Evolutionary conservation across 2,329 filamentous ascomycete species (phyloP).

Genomic region (Pseudogymnoascus sp.): DNA sequence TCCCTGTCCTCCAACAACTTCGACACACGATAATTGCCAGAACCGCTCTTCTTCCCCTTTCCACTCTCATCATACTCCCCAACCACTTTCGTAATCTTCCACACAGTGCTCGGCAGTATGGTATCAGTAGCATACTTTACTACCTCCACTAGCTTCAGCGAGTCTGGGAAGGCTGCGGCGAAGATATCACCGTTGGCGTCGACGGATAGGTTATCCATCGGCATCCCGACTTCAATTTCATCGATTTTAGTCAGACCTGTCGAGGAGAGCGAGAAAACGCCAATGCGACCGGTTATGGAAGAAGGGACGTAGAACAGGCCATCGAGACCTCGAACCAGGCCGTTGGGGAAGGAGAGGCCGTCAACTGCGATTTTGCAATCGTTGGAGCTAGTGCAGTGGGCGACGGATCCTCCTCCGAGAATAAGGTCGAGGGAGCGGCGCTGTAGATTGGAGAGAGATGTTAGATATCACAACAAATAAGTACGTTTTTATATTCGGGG

Average conservation of each 20-base stretch:
- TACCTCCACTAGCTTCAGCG: conserved; percentile 17
- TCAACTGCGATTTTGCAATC: conserved; percentile 25
- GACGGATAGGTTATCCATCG: conserved; percentile 33
- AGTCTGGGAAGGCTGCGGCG: conserved; percentile 29
- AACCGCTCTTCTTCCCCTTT: conserved; percentile 2
- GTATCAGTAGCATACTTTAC: conserved; percentile 23
- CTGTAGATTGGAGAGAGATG: conserved; percentile 15
- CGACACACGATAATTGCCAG: conserved; percentile 21
- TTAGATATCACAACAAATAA: background rate
- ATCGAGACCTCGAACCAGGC: conserved; percentile 27
- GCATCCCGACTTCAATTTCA: conserved; percentile 25
- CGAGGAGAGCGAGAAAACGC: conserved; percentile 21
- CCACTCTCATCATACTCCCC: conserved; percentile 10
- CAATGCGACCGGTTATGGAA: conserved; percentile 22
- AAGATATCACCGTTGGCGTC: conserved; percentile 32
- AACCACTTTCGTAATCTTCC: conserved; percentile 22
- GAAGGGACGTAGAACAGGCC: conserved; percentile 32
- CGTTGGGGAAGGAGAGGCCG: conserved; percentile 29
- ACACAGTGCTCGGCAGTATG: conserved; percentile 21
- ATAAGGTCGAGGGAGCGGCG: conserved; percentile 24
- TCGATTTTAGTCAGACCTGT: conserved; percentile 21
- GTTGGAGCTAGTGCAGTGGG: conserved; percentile 24
- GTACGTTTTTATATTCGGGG: too few relatives aligned
- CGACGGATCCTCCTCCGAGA: conserved; percentile 27
- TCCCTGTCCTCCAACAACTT: conserved; percentile 33